Conservation (phyloP, 129 eudicot genomes). For the Artemisia annua region DNA sequence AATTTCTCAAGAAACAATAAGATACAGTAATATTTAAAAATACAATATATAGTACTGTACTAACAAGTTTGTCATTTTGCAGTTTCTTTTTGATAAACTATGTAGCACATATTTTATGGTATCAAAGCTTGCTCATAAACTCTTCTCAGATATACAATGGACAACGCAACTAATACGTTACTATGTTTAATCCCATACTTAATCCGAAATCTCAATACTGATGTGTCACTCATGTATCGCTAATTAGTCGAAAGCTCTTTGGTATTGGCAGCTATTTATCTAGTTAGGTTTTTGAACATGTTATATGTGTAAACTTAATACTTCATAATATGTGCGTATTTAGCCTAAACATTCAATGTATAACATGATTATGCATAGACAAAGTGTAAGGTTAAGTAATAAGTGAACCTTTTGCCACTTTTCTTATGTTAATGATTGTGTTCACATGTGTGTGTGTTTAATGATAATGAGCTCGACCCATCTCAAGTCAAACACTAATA, state of each 20-base stretch:
- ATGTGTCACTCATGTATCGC: too few species aligned
- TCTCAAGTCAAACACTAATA: constrained; percentile 42
- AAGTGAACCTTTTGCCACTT: constrained; percentile 34
- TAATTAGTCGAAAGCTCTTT: too few species aligned
- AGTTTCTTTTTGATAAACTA: background rate
- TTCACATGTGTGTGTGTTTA: constrained; percentile 35
- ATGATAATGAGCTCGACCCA: constrained; percentile 40
- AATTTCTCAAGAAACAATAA: background rate
- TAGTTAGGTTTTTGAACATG: too few species aligned
- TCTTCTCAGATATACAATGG: too few species aligned
- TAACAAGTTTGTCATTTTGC: too few species aligned
- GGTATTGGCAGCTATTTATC: too few species aligned
- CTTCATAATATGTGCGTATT: background rate
- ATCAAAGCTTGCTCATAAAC: too few species aligned
- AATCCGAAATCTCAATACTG: too few species aligned
- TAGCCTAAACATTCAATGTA: background rate
- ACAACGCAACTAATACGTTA: too few species aligned
- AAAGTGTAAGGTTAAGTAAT: constrained; percentile 33
- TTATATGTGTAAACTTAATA: too few species aligned
- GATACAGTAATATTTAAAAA: background rate
- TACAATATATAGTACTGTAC: too few species aligned
- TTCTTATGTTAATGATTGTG: constrained; percentile 33
- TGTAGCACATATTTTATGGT: background rate
- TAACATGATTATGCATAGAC: constrained; percentile 24
- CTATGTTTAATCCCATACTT: too few species aligned